Evolutionary conservation across 805 yeast genomes (phyloP).

Genomic region (Wickerhamomyces hampshirensis): DNA sequence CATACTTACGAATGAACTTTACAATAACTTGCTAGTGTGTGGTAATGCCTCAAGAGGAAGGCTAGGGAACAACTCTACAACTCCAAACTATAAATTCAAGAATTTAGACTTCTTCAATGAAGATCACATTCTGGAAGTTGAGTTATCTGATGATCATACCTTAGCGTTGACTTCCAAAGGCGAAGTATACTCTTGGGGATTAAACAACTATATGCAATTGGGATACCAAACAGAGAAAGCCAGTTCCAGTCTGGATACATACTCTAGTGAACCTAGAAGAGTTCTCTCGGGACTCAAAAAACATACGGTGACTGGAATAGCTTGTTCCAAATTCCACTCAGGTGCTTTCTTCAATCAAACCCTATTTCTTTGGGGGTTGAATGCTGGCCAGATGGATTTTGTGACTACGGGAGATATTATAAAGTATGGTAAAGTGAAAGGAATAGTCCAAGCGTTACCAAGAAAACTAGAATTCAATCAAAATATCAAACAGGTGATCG

Average conservation of each 20-base stretch:
- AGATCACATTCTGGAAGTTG: slow-evolving; percentile 32
- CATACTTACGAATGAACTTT: slow-evolving; percentile 44
- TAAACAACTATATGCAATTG: slow-evolving; percentile 60
- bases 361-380: slow-evolving; percentile 69
- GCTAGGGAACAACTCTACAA: slow-evolving; percentile 50
- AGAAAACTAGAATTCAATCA: slow-evolving; percentile 32
- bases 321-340: slow-evolving; percentile 69
- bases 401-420: slow-evolving; percentile 27
- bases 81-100: slow-evolving; percentile 40
- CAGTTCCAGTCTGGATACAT: slow-evolving; percentile 23
- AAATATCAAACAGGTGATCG: slow-evolving; percentile 48
- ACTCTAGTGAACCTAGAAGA: slow-evolving; percentile 25
- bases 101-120: slow-evolving; percentile 35
- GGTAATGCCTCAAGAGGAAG: slow-evolving; percentile 73
- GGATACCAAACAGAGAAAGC: slow-evolving; percentile 42
- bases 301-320: slow-evolving; percentile 20
- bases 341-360: slow-evolving; percentile 48
- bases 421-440: slow-evolving; percentile 29
- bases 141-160: slow-evolving; percentile 64
- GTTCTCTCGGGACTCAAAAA: slow-evolving; percentile 24
- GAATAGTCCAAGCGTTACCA: slow-evolving; percentile 35
- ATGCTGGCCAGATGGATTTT: slow-evolving; percentile 77
- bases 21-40: slow-evolving; percentile 48
- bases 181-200: slow-evolving; percentile 76
- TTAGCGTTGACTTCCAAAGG: slow-evolving; percentile 49